These are phyloP conservation scores for Taphrina deformans DNA, from an alignment of 1,139 yeast species.

Conservation along the genomic window DNA sequence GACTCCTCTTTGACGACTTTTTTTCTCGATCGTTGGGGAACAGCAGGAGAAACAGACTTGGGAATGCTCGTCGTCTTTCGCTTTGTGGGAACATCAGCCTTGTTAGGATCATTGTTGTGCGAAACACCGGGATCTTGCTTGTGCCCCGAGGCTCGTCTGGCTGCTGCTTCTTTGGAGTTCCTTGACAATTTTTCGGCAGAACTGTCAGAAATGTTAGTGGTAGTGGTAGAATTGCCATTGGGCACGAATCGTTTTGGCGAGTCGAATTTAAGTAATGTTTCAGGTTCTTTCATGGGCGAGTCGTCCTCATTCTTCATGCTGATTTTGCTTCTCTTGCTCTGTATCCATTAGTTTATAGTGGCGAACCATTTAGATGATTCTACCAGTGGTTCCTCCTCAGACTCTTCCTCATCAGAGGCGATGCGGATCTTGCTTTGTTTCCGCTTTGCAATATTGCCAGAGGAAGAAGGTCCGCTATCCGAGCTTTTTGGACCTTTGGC, in stretches of 20 bases:
- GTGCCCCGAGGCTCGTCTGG: background rate
- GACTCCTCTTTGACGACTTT: background rate
- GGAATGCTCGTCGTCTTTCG: background rate
- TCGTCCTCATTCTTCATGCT: background rate
- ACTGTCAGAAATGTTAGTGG: background rate
- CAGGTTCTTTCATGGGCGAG: background rate
- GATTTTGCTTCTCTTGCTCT: conserved; percentile 17
- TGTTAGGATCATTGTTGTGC: too few species aligned
- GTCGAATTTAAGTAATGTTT: background rate
- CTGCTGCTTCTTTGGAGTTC: background rate
- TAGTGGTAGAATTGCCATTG: background rate
- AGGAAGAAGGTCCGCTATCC: background rate
- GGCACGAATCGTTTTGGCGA: background rate
- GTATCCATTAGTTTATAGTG: background rate
- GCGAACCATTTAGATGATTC: background rate
- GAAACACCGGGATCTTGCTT: background rate
- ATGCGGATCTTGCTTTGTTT: conserved; percentile 24
- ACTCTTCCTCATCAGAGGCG: conserved; percentile 12
- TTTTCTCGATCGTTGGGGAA: background rate
- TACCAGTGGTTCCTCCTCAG: conserved; percentile 25
- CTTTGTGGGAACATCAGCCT: background rate
- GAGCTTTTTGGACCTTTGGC: background rate
- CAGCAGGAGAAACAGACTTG: background rate
- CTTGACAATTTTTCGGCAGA: background rate
- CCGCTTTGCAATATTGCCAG: background rate